Conservation (phyloP, 2,329 filamentous ascomycete species). For the Phoma sp. region DNA sequence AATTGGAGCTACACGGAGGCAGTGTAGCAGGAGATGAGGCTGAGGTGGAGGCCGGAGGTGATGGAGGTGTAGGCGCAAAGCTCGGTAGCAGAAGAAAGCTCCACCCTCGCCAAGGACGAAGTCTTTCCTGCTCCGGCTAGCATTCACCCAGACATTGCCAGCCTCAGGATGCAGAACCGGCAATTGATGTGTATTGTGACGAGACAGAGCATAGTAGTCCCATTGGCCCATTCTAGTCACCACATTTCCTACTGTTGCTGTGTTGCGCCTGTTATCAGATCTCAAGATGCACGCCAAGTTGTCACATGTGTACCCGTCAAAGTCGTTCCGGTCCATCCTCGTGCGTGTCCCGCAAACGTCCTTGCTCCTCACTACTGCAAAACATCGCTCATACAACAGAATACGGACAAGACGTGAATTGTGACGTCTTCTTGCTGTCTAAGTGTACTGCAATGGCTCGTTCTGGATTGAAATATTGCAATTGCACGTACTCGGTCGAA, state of each 20-base stretch:
- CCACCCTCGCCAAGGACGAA: conserved; percentile 23
- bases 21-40: conserved; percentile 36
- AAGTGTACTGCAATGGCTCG: no score
- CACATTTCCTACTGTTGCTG: background rate
- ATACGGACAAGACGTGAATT: background rate
- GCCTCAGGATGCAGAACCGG: background rate
- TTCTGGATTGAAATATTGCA: no score
- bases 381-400: background rate
- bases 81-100: conserved; percentile 40
- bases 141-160: conserved; percentile 7
- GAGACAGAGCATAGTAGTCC: background rate
- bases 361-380: background rate
- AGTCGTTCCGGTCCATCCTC: conserved; percentile 14
- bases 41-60: conserved; percentile 29
- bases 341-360: conserved; percentile 17
- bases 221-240: background rate
- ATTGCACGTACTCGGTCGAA: background rate
- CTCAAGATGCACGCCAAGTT: conserved; percentile 13
- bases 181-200: no score
- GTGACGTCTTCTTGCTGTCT: background rate
- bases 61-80: conserved; percentile 32
- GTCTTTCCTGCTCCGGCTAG: conserved; percentile 12
- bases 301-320: conserved; percentile 11
- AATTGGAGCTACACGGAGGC: conserved; percentile 46
- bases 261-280: conserved; percentile 6